Percentiles rank a stretch among this genome's conserved stretches.
phyloP scores from a whole-genome alignment of 129 eudicot genomes.

The Solidago caesia region DNA sequence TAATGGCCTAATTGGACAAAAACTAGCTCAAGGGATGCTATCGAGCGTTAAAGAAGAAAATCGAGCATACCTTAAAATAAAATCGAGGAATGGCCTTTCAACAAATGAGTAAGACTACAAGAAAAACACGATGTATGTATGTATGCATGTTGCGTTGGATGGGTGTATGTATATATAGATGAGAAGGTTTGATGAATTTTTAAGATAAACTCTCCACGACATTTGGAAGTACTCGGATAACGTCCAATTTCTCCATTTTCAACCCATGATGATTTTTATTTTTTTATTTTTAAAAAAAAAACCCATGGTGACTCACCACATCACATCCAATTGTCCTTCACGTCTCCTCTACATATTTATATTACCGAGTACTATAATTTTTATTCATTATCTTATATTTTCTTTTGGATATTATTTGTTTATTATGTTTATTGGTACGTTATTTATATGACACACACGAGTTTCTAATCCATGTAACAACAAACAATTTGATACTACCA shows the following conservation, averaged over 20 bases:
- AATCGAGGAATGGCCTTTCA: background rate
- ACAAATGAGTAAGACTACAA: background rate
- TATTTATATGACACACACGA: background rate
- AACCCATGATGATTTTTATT: too few relatives aligned
- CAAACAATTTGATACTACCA: background rate
- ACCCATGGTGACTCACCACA: slow-evolving; percentile 23
- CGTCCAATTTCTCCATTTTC: slow-evolving; percentile 5
- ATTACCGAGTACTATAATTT: background rate
- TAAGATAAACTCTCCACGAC: slow-evolving; percentile 23
- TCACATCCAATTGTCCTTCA: slow-evolving; percentile 3
- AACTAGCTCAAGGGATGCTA: too few relatives aligned
- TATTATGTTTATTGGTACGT: too few relatives aligned
- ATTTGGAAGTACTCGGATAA: slow-evolving; percentile 24
- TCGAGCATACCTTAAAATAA: slow-evolving; percentile 3
- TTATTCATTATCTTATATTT: too few relatives aligned
- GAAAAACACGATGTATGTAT: background rate
- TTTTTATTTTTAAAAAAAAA: background rate
- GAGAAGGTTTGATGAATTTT: background rate
- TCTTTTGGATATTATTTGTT: too few relatives aligned
- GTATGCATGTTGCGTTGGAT: background rate
- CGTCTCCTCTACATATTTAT: slow-evolving; percentile 17
- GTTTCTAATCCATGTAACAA: background rate
- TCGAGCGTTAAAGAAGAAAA: background rate
- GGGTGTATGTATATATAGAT: background rate
- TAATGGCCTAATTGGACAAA: too few relatives aligned